A percentile compares a stretch with the other conserved stretches of the same genome.
phyloP scores from a whole-genome alignment of 441 rosid species.

The Macaranga tanarius region DNA sequence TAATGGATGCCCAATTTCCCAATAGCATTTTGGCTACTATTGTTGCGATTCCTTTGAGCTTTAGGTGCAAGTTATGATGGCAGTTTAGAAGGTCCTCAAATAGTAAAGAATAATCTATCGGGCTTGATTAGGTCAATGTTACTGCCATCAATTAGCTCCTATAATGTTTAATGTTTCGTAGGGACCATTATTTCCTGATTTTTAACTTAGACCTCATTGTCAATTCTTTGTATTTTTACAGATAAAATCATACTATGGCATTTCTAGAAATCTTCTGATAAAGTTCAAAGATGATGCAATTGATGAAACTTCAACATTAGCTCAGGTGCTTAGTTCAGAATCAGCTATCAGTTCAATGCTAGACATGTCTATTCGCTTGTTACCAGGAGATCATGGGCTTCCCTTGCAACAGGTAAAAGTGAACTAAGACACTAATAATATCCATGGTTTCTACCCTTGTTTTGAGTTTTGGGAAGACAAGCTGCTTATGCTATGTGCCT shows the following conservation, averaged over 20 bases:
- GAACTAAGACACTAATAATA: not conserved
- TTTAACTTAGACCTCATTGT: constrained; percentile 4
- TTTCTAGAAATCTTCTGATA: constrained; percentile 86
- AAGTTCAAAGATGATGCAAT: constrained; percentile 83
- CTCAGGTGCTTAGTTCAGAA: constrained; percentile 84
- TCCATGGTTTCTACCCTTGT: not conserved
- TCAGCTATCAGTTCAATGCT: constrained; percentile 89
- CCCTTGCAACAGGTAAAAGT: constrained; percentile 84
- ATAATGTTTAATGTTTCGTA: not conserved
- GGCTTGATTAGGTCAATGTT: not conserved
- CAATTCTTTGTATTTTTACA: constrained; percentile 35
- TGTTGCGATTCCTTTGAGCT: not conserved
- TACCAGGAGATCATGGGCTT: constrained; percentile 95
- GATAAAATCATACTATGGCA: constrained; percentile 88
- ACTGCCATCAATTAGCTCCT: no score
- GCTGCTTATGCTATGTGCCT: constrained; percentile 1
- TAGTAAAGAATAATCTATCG: not conserved
- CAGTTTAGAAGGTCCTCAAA: constrained; percentile 5
- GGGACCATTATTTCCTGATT: constrained; percentile 3
- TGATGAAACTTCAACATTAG: constrained; percentile 82
- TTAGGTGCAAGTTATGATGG: not conserved
- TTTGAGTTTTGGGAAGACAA: constrained; percentile 6
- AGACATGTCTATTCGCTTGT: constrained; percentile 84
- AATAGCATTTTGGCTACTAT: not conserved
- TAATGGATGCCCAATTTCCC: not conserved